phyloP scores from a whole-genome alignment of 352 stramenopile species.

The Blastocystis sp. region DNA sequence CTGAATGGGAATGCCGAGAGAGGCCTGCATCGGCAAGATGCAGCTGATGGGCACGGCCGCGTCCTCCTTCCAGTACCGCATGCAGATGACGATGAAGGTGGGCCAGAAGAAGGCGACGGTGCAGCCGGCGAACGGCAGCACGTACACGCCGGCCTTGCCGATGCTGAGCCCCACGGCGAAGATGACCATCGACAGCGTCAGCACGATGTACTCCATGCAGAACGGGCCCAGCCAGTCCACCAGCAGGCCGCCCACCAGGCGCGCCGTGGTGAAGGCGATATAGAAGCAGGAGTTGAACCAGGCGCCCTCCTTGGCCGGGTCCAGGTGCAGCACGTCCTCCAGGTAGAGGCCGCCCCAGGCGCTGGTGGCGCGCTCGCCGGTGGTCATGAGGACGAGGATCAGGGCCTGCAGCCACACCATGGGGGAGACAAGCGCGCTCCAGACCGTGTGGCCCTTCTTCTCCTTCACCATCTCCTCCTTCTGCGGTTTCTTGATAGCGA shows the following conservation, averaged over 20 bases:
- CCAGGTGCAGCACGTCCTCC: conserved; percentile 62
- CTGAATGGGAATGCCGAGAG: conserved; percentile 44
- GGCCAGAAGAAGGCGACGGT: conserved; percentile 67
- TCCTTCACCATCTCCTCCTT: conserved; percentile 30
- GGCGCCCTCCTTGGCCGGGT: conserved; percentile 52
- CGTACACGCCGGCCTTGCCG: conserved; percentile 58
- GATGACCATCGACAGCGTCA: conserved; percentile 26
- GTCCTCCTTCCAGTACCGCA: conserved; percentile 64
- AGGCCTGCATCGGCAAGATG: conserved; percentile 52
- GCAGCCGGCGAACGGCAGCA: conserved; percentile 44
- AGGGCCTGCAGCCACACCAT: conserved; percentile 63
- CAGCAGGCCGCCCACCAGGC: conserved; percentile 49
- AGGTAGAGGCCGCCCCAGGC: conserved; percentile 65
- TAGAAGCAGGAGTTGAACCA: conserved; percentile 70
- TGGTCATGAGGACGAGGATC: conserved; percentile 53
- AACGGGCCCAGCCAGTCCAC: conserved; percentile 59
- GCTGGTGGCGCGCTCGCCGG: conserved; percentile 57
- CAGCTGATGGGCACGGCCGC: conserved; percentile 50
- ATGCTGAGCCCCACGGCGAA: conserved; percentile 38
- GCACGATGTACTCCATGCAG: conserved; percentile 40
- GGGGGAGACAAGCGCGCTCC: conserved; percentile 29
- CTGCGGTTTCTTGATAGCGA: conserved; percentile 55
- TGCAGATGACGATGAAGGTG: conserved; percentile 61
- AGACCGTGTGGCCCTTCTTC: neutral
- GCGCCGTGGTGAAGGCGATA: conserved; percentile 42